Evolutionary conservation across 2,329 filamentous ascomycete species (phyloP).

Genomic region (Pseudogymnoascus sp.): DNA sequence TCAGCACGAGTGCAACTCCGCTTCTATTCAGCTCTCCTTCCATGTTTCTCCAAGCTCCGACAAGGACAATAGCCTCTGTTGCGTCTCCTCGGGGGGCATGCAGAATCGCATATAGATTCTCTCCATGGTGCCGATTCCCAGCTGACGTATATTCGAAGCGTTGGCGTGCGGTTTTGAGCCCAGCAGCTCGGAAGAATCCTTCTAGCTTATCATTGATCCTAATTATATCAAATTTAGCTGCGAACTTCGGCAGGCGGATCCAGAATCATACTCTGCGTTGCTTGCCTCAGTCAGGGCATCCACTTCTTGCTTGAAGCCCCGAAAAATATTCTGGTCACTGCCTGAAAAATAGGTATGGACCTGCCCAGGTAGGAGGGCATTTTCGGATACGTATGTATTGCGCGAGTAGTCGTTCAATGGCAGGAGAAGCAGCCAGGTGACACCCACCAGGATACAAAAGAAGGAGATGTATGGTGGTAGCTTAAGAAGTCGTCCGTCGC

Average conservation of each 20-base stretch:
- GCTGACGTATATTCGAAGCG: slow-evolving; percentile 78
- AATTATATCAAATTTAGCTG: slow-evolving; percentile 14
- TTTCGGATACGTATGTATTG: slow-evolving; percentile 92
- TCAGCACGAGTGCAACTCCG: slow-evolving; percentile 77
- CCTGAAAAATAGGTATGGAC: slow-evolving; percentile 97
- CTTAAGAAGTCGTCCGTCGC: slow-evolving; percentile 72
- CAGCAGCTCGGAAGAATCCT: slow-evolving; percentile 65
- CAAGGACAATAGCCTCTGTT: slow-evolving; percentile 89
- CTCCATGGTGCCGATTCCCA: slow-evolving; percentile 63
- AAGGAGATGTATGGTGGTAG: slow-evolving; percentile 81
- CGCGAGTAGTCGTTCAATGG: slow-evolving; percentile 87
- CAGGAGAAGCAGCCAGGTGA: slow-evolving; percentile 82
- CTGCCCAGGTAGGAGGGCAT: slow-evolving; percentile 88
- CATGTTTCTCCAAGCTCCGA: slow-evolving; percentile 81
- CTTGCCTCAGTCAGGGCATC: slow-evolving; percentile 47
- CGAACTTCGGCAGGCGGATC: slow-evolving; percentile 28
- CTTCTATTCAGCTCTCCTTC: slow-evolving; percentile 72
- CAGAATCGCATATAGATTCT: slow-evolving; percentile 90
- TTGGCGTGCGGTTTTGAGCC: slow-evolving; percentile 80
- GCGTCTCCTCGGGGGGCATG: slow-evolving; percentile 92
- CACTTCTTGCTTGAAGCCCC: slow-evolving; percentile 81
- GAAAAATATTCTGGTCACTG: slow-evolving; percentile 89
- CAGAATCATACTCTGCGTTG: slow-evolving; percentile 42
- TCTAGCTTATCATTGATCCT: slow-evolving; percentile 64
- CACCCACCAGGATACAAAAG: slow-evolving; percentile 73